A percentile compares a stretch with the other conserved stretches of the same genome.
Evolutionary conservation across 768 basidiomycete genomes (phyloP).

Genomic region (Leucosporidium scottii): DNA sequence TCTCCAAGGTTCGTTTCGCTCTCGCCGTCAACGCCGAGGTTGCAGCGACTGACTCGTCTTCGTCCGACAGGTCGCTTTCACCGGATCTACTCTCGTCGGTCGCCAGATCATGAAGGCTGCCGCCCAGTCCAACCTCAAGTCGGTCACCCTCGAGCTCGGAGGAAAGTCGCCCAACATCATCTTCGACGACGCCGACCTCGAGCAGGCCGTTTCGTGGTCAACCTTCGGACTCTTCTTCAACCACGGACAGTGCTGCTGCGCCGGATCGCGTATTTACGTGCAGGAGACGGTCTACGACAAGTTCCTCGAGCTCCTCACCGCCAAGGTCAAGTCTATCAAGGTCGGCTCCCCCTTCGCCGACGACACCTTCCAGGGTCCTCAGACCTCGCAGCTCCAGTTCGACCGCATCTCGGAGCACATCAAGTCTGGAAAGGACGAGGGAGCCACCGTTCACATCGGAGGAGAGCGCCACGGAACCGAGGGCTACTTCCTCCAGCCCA

Average conservation of each 20-base stretch:
- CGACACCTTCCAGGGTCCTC: constrained; percentile 63
- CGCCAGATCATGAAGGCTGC: constrained; percentile 72
- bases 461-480: constrained; percentile 56
- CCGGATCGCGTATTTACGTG: constrained; percentile 74
- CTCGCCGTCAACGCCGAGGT: constrained; percentile 3
- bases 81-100: constrained; percentile 72
- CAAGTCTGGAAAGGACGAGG: constrained; percentile 61
- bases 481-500: constrained; percentile 55
- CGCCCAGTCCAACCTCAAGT: constrained; percentile 74
- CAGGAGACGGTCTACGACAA: constrained; percentile 71
- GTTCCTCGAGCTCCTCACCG: constrained; percentile 58
- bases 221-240: constrained; percentile 67
- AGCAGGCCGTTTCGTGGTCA: constrained; percentile 42
- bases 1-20: constrained; percentile 50
- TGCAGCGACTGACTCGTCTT: constrained; percentile 10
- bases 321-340: constrained; percentile 49
- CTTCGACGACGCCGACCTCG: constrained; percentile 46
- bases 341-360: constrained; percentile 64
- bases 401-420: constrained; percentile 74
- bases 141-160: constrained; percentile 72
- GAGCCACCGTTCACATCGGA: constrained; percentile 60
- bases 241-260: constrained; percentile 70
- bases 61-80: constrained; percentile 57
- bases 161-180: constrained; percentile 48
- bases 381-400: constrained; percentile 63